Base-by-base conservation (phyloP, 2,329 filamentous ascomycete genomes). In the Colletotrichum viniferum region DNA sequence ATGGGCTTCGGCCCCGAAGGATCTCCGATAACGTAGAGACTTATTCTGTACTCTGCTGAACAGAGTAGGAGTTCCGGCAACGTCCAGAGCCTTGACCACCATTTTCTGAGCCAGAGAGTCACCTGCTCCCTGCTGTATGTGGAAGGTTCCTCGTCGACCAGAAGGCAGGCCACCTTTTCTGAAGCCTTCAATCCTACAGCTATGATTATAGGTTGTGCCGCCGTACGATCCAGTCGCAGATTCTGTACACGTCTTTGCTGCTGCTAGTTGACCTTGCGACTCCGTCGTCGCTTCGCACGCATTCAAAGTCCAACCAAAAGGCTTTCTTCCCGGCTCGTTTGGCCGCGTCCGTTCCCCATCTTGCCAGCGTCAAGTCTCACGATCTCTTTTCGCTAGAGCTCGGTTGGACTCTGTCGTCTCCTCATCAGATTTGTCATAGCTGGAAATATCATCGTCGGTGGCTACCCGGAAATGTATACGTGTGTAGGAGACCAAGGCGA, bases 351-450 rank as follows among this genome's bases (percentile, higher is more conserved):
- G 6, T 48, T 3, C 38, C 38, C 18, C 38, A 48, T 43, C 18
- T 12, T n/a, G 38, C 38, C 18, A 48, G 18, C 3, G 9, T 43
- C 26, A 28, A 28, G 6, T 30, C 18, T n/a, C 18, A 3, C 38
- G 18, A 12, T 48, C 38, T n/a, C 9, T 48, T 1, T 1, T n/a
- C 4, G 18, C 38, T 0, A 48, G 9, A 10, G 5, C 38, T n/a
- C 18, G 18, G 3, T 48, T 12, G 18, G 9, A 5, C 10, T 48
- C 18, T n/a, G 18, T 48, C 0, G 38, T 48, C 9, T 3, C 18
- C 6, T 48, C 38, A n/a, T 48, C 18, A 10, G 38, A 5, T 9
- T n/a, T 6, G 8, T 43, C 38, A 2, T 12, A 12, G 3, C 16
- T 1, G 3, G 38, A 43, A 0, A 43, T 43, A 9, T 12, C 38